phyloP scores from a whole-genome alignment of 805 yeast species.

The Nakazawaea populi region DNA sequence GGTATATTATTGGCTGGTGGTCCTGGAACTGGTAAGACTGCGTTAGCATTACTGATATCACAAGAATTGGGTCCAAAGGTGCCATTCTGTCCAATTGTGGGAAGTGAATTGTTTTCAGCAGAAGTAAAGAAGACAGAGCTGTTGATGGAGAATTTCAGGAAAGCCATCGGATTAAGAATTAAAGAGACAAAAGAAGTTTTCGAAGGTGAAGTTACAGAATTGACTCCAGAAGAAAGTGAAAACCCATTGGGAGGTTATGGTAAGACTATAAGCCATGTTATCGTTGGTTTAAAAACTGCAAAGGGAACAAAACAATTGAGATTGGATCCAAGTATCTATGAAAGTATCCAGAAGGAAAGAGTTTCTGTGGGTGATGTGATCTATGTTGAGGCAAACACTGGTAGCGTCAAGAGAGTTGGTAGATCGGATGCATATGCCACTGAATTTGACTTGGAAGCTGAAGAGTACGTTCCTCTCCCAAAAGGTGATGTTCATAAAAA shows the following conservation, averaged over 20 bases:
- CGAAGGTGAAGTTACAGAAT: slow-evolving; percentile 96
- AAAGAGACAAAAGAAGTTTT: slow-evolving; percentile 97
- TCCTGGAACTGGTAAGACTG: slow-evolving; percentile 98
- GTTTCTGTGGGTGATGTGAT: slow-evolving; percentile 95
- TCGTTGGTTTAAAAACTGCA: slow-evolving; percentile 89
- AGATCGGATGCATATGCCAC: slow-evolving; percentile 98
- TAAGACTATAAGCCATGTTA: slow-evolving; percentile 88
- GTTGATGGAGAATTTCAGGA: slow-evolving; percentile 91
- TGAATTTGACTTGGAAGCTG: slow-evolving; percentile 97
- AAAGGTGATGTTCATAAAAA: slow-evolving; percentile 98
- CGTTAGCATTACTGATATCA: slow-evolving; percentile 90
- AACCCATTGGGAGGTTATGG: slow-evolving; percentile 98
- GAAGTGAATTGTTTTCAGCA: slow-evolving; percentile 89
- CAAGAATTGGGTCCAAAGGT: slow-evolving; percentile 96
- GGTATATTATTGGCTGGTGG: slow-evolving; percentile 96
- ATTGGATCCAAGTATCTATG: slow-evolving; percentile 89
- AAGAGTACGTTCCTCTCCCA: slow-evolving; percentile 97
- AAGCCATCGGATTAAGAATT: slow-evolving; percentile 93
- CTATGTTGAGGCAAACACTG: slow-evolving; percentile 95
- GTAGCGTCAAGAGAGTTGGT: slow-evolving; percentile 95
- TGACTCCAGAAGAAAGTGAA: slow-evolving; percentile 93
- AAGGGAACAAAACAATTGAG: slow-evolving; percentile 86
- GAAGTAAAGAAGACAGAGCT: slow-evolving; percentile 97
- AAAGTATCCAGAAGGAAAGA: slow-evolving; percentile 90
- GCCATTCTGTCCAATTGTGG: slow-evolving; percentile 96